Percentiles rank a stretch among this genome's conserved stretches.
These are phyloP conservation scores for Cordia subcordata DNA, from an alignment of 257 asterid species.

Conservation along the genomic window DNA sequence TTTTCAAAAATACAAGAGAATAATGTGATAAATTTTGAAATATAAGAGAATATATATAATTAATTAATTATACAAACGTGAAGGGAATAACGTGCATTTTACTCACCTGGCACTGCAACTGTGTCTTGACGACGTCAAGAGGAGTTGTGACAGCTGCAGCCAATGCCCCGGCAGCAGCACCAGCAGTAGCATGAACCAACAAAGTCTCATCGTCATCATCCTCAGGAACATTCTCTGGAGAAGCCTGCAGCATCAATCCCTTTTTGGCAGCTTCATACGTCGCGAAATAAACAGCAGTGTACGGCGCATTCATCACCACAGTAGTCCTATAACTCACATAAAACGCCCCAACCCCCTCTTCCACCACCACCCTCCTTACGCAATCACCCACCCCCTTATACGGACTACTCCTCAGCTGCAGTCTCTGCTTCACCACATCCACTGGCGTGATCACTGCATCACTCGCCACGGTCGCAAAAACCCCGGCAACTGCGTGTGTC, in stretches of 20 bases:
- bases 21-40: too few species aligned
- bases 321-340: conserved; percentile 60
- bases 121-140: conserved; percentile 66
- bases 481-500: conserved; percentile 52
- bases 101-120: conserved; percentile 63
- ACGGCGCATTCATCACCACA: conserved; percentile 64
- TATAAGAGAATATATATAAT: too few species aligned
- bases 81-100: too few species aligned
- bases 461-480: conserved; percentile 44
- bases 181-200: conserved; percentile 60
- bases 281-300: conserved; percentile 60
- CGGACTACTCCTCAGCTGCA: conserved; percentile 60
- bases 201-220: conserved; percentile 31
- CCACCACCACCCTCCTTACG: conserved; percentile 39
- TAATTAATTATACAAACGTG: too few species aligned
- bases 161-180: conserved; percentile 59
- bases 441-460: conserved; percentile 63
- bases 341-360: conserved; percentile 56
- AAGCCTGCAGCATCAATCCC: conserved; percentile 30
- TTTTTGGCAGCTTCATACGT: conserved; percentile 54
- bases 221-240: conserved; percentile 15
- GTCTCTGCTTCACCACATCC: conserved; percentile 69
- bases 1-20: too few species aligned
- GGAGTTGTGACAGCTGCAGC: conserved; percentile 64
- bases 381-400: conserved; percentile 55